phyloP scores from a whole-genome alignment of 768 basidiomycete genomes.

The Amanita jacksonii region DNA sequence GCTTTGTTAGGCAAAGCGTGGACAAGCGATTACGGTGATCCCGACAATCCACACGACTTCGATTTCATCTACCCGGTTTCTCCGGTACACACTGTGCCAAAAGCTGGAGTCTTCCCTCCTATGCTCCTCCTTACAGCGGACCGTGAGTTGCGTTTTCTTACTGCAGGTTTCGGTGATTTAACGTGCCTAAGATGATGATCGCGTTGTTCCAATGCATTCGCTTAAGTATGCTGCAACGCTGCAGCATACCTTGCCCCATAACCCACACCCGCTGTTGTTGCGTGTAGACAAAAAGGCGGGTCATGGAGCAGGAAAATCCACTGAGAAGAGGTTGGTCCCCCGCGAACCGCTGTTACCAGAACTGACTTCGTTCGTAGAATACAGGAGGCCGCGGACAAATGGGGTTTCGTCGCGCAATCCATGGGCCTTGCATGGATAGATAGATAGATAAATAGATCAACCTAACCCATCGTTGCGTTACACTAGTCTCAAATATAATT shows the following conservation, averaged over 20 bases:
- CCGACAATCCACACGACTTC: slow-evolving; percentile 67
- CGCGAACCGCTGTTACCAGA: too few relatives aligned
- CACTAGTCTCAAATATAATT: too few relatives aligned
- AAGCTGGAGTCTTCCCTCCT: slow-evolving; percentile 52
- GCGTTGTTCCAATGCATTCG: slow-evolving; percentile 81
- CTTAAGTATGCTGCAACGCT: slow-evolving; percentile 79
- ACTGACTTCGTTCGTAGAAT: slow-evolving; percentile 44
- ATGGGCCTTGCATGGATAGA: slow-evolving; percentile 40
- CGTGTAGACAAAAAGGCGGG: slow-evolving; percentile 76
- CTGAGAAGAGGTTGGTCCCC: slow-evolving; percentile 46
- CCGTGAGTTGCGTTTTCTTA: slow-evolving; percentile 36
- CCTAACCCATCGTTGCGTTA: too few relatives aligned
- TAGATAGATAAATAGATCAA: slow-evolving; percentile 10
- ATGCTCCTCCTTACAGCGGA: slow-evolving; percentile 75
- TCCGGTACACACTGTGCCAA: slow-evolving; percentile 71
- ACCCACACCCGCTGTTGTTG: slow-evolving; percentile 64
- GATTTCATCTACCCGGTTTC: slow-evolving; percentile 79
- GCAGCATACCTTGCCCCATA: slow-evolving; percentile 54
- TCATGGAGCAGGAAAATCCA: slow-evolving; percentile 74
- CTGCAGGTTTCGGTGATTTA: not conserved
- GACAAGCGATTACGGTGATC: slow-evolving; percentile 73
- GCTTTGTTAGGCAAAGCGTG: slow-evolving; percentile 50
- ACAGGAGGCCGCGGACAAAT: slow-evolving; percentile 68
- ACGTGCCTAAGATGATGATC: slow-evolving; percentile 55
- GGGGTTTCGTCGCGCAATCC: slow-evolving; percentile 64